These are phyloP conservation scores for Wickerhamomyces tratensis DNA, from an alignment of 805 yeast genomes.

Conservation along the genomic window DNA sequence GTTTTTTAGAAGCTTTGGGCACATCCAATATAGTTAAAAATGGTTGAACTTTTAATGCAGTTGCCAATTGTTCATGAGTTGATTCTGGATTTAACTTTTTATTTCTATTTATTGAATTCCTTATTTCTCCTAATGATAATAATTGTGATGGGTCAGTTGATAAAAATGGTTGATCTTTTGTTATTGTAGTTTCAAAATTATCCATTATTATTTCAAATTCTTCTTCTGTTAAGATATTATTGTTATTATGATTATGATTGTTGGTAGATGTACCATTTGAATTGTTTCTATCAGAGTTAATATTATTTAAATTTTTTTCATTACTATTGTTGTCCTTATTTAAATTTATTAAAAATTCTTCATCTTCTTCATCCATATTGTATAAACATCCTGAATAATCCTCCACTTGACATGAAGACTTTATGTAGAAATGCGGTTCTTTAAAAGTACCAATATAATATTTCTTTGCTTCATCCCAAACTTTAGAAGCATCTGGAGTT, in stretches of 20 bases:
- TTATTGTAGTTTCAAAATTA: constrained; percentile 62
- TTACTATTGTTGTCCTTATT: constrained; percentile 22
- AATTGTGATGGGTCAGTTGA: constrained; percentile 78
- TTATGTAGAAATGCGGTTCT: constrained; percentile 73
- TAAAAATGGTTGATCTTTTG: constrained; percentile 81
- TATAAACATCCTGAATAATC: constrained; percentile 83
- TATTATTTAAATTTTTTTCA: not conserved
- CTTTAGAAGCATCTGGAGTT: constrained; percentile 86
- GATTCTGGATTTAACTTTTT: constrained; percentile 42
- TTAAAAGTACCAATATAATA: constrained; percentile 60
- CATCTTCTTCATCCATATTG: constrained; percentile 87
- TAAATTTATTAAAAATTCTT: constrained; percentile 42
- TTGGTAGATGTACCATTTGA: too few relatives aligned
- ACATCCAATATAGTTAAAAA: constrained; percentile 51
- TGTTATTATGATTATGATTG: too few relatives aligned
- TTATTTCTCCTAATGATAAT: constrained; percentile 59
- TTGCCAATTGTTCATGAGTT: constrained; percentile 46
- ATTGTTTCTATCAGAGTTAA: too few relatives aligned
- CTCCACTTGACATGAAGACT: constrained; percentile 92
- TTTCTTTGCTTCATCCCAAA: constrained; percentile 69
- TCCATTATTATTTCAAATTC: constrained; percentile 79
- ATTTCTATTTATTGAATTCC: constrained; percentile 34
- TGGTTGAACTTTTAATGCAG: constrained; percentile 43
- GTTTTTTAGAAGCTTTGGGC: constrained; percentile 23
- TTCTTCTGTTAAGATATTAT: constrained; percentile 49